phyloP scores from a whole-genome alignment of 306 rosid genomes.

The Pueraria montana region DNA sequence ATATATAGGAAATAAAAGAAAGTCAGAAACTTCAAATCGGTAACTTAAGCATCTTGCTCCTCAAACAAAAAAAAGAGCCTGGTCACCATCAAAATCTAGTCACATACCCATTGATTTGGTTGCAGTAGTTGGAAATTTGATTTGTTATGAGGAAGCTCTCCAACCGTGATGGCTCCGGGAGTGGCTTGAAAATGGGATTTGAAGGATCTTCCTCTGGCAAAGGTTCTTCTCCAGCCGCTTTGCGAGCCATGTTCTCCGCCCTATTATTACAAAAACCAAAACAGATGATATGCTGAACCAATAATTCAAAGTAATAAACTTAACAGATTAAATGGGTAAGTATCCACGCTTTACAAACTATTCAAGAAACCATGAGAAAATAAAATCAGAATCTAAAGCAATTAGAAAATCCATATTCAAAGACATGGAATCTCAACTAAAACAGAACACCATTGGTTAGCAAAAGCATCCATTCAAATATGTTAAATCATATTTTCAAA shows the following conservation, averaged over 20 bases:
- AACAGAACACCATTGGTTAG: not conserved
- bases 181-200: conserved; percentile 84
- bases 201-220: conserved; percentile 98
- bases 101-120: conserved; percentile 96
- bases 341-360: not conserved
- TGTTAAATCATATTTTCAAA: conserved; percentile 9
- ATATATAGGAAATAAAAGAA: not conserved
- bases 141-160: conserved; percentile 96
- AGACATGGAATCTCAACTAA: not conserved
- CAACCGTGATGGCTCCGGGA: conserved; percentile 93
- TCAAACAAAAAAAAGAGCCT: not conserved
- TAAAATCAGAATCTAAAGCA: not conserved
- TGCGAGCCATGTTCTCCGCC: conserved; percentile 82
- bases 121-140: conserved; percentile 93
- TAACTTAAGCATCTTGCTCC: conserved; percentile 15
- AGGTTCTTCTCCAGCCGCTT: conserved; percentile 88
- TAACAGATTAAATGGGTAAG: not conserved
- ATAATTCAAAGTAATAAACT: not conserved
- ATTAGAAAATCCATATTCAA: not conserved
- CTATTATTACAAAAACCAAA: conserved; percentile 53
- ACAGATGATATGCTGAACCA: not conserved
- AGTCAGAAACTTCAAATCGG: conserved; percentile 15
- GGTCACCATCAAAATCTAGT: not conserved
- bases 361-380: not conserved
- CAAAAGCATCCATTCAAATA: conserved; percentile 10